Evolutionary conservation across 306 rosid species (phyloP).

Genomic region (Potentilla sterilis): DNA sequence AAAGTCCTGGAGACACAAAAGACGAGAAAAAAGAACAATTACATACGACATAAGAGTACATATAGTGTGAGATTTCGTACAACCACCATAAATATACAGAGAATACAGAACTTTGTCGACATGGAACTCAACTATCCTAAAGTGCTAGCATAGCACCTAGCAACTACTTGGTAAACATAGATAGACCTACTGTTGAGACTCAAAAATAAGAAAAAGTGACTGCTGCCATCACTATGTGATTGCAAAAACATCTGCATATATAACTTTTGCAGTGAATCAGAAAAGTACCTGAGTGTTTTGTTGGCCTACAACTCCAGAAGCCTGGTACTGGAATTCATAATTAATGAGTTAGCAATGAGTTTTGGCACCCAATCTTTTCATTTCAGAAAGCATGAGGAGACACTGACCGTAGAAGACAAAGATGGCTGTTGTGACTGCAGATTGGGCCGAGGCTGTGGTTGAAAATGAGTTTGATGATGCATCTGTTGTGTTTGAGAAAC

Average conservation of each 20-base stretch:
- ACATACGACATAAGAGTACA: not conserved
- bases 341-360: constrained; percentile 22
- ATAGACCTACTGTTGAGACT: not conserved
- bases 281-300: constrained; percentile 63
- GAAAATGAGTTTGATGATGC: constrained; percentile 59
- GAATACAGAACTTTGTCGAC: not conserved
- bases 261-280: not conserved
- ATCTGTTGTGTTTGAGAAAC: constrained; percentile 53
- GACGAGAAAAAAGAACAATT: not conserved
- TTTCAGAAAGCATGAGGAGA: not conserved
- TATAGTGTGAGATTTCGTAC: not conserved
- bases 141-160: not conserved
- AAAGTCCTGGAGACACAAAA: constrained; percentile 42
- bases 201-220: not conserved
- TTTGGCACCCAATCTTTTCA: not conserved
- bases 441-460: constrained; percentile 49
- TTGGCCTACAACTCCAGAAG: constrained; percentile 53
- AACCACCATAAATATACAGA: not conserved
- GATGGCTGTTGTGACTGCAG: constrained; percentile 61
- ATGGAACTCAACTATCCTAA: not conserved
- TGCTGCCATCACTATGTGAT: not conserved
- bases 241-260: not conserved
- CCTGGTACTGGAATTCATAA: constrained; percentile 54
- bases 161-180: not conserved
- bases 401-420: constrained; percentile 50